phyloP scores from a whole-genome alignment of 768 basidiomycete genomes.

The Kwoniella mangroviensis region DNA sequence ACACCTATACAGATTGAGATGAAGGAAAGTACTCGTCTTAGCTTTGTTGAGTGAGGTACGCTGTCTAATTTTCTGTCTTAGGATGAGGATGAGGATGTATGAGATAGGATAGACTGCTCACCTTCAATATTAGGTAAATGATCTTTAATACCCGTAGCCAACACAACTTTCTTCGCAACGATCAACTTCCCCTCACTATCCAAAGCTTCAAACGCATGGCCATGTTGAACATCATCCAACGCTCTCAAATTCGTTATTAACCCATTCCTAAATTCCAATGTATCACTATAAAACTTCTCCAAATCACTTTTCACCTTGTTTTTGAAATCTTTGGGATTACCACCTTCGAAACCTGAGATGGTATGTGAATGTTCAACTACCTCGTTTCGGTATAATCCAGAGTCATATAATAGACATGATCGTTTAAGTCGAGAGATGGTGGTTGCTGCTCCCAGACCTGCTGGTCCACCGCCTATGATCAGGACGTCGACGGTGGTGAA shows the following conservation, averaged over 20 bases:
- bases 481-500: constrained; percentile 26
- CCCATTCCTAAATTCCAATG: constrained; percentile 13
- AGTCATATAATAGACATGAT: constrained; percentile 41
- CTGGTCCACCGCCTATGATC: constrained; percentile 49
- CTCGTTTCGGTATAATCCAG: constrained; percentile 40
- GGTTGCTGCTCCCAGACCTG: constrained; percentile 48
- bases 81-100: background rate
- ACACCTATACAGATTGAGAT: constrained; percentile 21
- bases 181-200: constrained; percentile 29
- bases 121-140: constrained; percentile 35
- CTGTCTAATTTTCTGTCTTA: no score
- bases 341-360: constrained; percentile 28
- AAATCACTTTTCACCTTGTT: constrained; percentile 20
- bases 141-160: constrained; percentile 44
- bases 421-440: constrained; percentile 37
- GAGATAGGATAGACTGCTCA: constrained; percentile 7
- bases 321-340: constrained; percentile 22
- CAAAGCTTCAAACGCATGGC: constrained; percentile 24
- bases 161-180: constrained; percentile 30
- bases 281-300: constrained; percentile 16
- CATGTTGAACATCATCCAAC: background rate
- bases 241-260: constrained; percentile 19
- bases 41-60: no score
- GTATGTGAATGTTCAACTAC: constrained; percentile 30
- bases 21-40: background rate